Evolutionary conservation across 148 eudicot genomes (phyloP), one percentile per base, ranked within the genome.

Genomic region (Vaccinium vitisidaea): DNA sequence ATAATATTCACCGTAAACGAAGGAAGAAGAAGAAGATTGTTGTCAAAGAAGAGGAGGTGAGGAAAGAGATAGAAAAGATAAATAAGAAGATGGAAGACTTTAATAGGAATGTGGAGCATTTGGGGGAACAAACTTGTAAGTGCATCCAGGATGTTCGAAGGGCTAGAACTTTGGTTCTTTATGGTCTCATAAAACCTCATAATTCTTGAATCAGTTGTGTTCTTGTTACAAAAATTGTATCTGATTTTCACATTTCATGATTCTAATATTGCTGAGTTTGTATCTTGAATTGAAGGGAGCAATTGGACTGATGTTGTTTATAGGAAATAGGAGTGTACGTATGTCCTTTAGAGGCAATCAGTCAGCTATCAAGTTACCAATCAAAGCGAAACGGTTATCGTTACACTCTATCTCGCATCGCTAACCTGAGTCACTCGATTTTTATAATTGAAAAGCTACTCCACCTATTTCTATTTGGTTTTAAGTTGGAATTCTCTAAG

Each of bases 81-180:
- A 95, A 89, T 88, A 88, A 90, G 92, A 94, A 91, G 70, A 65
- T 97, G 87, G 94, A 84, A 15, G 91, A 85, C 74, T 95, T 97
- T 83, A 92, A 91, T 87, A 96, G 91, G 88, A 92, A 89, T 87
- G 98, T 92, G 12, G 99, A 96, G 84, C 97, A 92, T 90, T 90
- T 96, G 84, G 95, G 97, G 48, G 86, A 85, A 58, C 98, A 94
- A 77, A 95, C 98, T 86, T 95, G 93, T 90, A 85, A 88, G 81
- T 96, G 98, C 77, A 94, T 96, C 86, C 87, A 96, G 71, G 71
- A 65, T 65, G 71, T 23, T 10, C 89, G 96, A 16, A 88, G 93
- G 77, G 98, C 98, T 8, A 94, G 99, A 84, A 96, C 98, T 80
- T 98, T 96, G 58, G 92, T 96, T 58, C 87, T 96, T 77, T 98